Evolutionary conservation across 2,329 filamentous ascomycete genomes (phyloP).

Genomic region (Botrytis fragariae): DNA sequence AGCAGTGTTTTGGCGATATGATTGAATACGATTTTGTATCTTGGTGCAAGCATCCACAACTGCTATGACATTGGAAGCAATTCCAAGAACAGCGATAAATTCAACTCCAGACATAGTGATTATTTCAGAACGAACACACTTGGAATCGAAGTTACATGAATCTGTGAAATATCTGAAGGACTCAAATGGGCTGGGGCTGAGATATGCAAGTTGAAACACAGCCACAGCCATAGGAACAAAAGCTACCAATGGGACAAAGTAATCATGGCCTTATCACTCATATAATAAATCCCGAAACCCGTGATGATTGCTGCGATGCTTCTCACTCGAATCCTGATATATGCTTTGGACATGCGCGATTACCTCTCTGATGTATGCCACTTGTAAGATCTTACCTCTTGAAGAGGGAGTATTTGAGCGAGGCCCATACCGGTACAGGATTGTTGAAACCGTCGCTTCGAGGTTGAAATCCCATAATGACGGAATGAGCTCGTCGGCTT

Average conservation of each 20-base stretch:
- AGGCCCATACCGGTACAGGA: neutral
- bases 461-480: neutral
- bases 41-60: slow-evolving; percentile 16
- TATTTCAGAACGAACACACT: neutral
- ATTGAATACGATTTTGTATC: slow-evolving; percentile 6
- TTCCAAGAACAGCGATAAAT: slow-evolving; percentile 3
- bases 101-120: slow-evolving; percentile 14
- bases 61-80: slow-evolving; percentile 16
- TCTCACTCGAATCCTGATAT: neutral
- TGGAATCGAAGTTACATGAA: neutral
- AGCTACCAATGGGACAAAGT: neutral
- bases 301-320: neutral
- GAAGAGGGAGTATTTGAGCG: neutral
- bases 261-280: neutral
- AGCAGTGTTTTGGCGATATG: slow-evolving; percentile 8
- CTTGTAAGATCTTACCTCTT: neutral
- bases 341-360: neutral
- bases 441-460: neutral
- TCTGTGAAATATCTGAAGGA: neutral
- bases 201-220: slow-evolving; percentile 2
- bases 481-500: neutral
- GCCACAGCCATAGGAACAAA: neutral
- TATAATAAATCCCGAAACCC: neutral
- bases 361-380: neutral
- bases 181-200: neutral